Evolutionary conservation across 306 rosid genomes (phyloP), one percentile per base, ranked within the genome.

Genomic region (Rosa lucieae): DNA sequence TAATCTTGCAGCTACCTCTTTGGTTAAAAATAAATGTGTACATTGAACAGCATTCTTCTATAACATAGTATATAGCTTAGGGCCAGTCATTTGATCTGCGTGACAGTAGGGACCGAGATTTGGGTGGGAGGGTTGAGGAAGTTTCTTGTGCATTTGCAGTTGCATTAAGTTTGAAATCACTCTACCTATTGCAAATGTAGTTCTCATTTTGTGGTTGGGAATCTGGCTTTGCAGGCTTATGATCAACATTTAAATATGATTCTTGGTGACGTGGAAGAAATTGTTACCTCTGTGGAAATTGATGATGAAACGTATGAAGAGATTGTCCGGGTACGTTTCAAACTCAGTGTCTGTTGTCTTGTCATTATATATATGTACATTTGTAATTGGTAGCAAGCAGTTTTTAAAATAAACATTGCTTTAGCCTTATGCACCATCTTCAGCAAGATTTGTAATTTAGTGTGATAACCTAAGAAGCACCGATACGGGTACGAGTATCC

Each of bases 211-310:
- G 15, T 75, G 73, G 73, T 67, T 81, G 61, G 48, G 72, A 63
- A 73, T 80, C 77, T 80, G 70, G 43, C 53, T 76, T 81, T 90
- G 85, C 91, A 96, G 99, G 99, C 99, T 56, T 96, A 96, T 83
- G 99, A 96, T 89, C 99, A 96, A 76, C 99, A 96, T 86, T 92
- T 96, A 68, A 96, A 96, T 85, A 96, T 96, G 99, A 96, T 96
- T 86, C 99, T 96, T n/a, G 99, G 99, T 48, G 99, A 96, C 84
- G 99, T 96, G 32, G 99, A 96, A 80, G 99, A 96, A 87, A 47
- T 90, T 26, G 96, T 96, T 77, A 96, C 99, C 9, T 87, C 97
- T 10, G 96, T 96, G 9, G 99, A 96, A 85, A 96, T 96, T 12
- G 99, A 96, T 69, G 99, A 96, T 75, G 99, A 96, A 81, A 96